Evolutionary conservation across 768 basidiomycete species (phyloP), one percentile per base, ranked within the genome.

Genomic region (Daedaleopsis sinensis): DNA sequence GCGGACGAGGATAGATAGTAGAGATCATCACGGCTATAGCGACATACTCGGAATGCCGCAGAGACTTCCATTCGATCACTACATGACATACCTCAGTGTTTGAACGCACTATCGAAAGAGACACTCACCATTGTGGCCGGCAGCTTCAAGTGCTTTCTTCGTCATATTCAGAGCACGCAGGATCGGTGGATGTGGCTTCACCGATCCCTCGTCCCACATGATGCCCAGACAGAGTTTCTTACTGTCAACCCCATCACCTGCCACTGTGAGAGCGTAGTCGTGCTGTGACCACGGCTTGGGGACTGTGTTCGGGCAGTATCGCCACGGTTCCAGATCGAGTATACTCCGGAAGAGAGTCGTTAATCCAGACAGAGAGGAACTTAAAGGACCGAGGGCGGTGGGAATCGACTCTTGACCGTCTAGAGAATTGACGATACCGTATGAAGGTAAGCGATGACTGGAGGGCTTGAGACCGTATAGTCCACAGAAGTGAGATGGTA

Each of bases 401-500:
- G 70, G 66, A 50, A 65, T 53, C 2, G 64, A 84, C 55, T 92
- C 90, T 68, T 88, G 84, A 11, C 92, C 92, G 69, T 86, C 82
- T n/a, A 86, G 65, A 1, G 85, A 84, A 69, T 88, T 91, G 3
- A 79, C 75, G 11, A 82, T 80, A 18, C 88, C 88, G 16, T 78
- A 74, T 64, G 87, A 91, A 0, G 91, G 92, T 3, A 92, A 70
- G n/a, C 91, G 83, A 24, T 82, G 77, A 60, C 78, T 88, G 9
- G 87, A 88, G 0, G 88, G 89, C 5, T 85, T 62, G 38, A 94
- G 74, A 4, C 85, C 88, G 68, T 91, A 94, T 7, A 87, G 58
- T 0, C 88, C 88, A 64, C 83, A 83, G 61, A 89, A 84, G 0
- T 79, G 80, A 3, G 87, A 70, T 5, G 91, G 91, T 50, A 89